phyloP scores from a whole-genome alignment of 2,329 filamentous ascomycete species.

The Penicillium frequentans region DNA sequence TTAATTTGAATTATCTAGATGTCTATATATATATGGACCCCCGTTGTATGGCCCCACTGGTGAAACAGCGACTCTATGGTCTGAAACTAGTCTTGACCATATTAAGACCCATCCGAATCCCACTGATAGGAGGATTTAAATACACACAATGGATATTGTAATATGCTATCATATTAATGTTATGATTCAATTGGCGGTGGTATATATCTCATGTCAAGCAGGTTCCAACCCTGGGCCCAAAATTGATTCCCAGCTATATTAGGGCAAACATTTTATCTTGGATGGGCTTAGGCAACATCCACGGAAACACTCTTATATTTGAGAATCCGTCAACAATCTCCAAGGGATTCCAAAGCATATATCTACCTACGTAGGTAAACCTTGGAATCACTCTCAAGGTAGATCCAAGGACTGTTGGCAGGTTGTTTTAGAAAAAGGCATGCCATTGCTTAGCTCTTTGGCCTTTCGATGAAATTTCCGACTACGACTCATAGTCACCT shows the following conservation, averaged over 20 bases:
- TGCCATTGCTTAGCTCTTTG: neutral
- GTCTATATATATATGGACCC: neutral
- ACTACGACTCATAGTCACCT: neutral
- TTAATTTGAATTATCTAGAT: neutral
- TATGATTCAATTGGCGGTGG: too few relatives aligned
- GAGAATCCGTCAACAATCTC: neutral
- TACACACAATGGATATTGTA: neutral
- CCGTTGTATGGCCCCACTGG: constrained; percentile 3
- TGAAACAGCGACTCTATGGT: constrained; percentile 11
- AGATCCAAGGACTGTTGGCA: too few relatives aligned
- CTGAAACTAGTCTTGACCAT: neutral
- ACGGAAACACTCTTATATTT: too few relatives aligned
- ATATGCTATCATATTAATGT: too few relatives aligned
- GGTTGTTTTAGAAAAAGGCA: neutral
- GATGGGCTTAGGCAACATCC: too few relatives aligned
- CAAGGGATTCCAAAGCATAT: neutral
- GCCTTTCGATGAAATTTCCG: too few relatives aligned
- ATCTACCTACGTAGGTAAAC: too few relatives aligned
- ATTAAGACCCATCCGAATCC: neutral
- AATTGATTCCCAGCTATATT: too few relatives aligned
- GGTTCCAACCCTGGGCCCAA: too few relatives aligned
- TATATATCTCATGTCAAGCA: too few relatives aligned
- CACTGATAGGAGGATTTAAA: neutral
- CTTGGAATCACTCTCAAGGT: too few relatives aligned
- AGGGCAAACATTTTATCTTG: too few relatives aligned